Evolutionary conservation across 139 green algal genomes (phyloP), one percentile per base, ranked within the genome.

Genomic region (Haematococcus lacustris): DNA sequence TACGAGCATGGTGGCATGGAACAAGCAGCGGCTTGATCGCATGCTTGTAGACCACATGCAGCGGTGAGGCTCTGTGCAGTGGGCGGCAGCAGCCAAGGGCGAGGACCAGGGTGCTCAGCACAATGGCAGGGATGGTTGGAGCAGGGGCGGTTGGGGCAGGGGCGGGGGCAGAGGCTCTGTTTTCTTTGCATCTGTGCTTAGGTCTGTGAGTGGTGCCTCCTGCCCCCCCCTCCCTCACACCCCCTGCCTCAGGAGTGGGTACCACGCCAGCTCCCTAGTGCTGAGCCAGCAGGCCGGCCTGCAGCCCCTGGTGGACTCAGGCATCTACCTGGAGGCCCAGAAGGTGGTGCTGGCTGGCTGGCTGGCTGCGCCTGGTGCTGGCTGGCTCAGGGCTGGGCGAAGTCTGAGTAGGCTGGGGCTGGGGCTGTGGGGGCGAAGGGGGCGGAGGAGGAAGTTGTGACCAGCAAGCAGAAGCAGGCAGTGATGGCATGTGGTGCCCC

Each of bases 1-100:
- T 66, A 75, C 80, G 6, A 51, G 28, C 25, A 51, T 83, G 17
- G 63, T 90, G 1, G 40, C 82, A 0, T 96, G 90, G 90, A 92
- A 87, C 62, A 71, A 81, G 33, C 66, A 76, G 60, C 79, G 91
- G 2, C 65, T 96, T 35, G 84, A 93, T 70, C 51, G 80, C 1
- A 70, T 96, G 9, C 70, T 96, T 23, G 82, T 91, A 1, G 92
- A 97, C 68, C 79, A 97, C 73, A 73, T 97, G 13, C 28, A 72
- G 5, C 43, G 80, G 79, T 96, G 50, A 79, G 91, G 21, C 2
- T 3, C 1, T 50, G 3, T 26, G 35, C 9, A 69, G n/a, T 9
- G 13, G 33, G 3, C n/a, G 9, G 35, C 4, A 51, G 7, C 32
- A 50, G 28, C 7, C 33, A 43, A 40, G 33, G 61, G 23, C 32